These are phyloP conservation scores for Fagopyrum esculentum DNA, from an alignment of 148 eudicot genomes.

Conservation along the genomic window DNA sequence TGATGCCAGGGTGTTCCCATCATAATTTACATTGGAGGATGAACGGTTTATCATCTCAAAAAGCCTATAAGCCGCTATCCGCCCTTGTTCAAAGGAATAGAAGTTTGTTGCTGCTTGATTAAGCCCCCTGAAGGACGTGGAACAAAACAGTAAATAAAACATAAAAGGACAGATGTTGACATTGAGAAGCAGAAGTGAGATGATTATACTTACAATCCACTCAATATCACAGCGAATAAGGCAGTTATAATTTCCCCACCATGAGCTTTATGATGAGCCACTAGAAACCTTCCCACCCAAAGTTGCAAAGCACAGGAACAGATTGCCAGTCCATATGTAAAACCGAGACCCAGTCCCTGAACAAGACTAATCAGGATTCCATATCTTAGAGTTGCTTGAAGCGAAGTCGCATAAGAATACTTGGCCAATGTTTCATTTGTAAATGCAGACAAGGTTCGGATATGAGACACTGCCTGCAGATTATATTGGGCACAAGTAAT, in stretches of 20 bases:
- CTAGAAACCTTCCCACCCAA: conserved; percentile 91
- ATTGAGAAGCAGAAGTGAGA: conserved; percentile 11
- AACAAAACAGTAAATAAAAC: conserved; percentile 13
- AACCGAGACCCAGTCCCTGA: conserved; percentile 98
- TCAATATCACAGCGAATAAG: conserved; percentile 82
- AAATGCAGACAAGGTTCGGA: conserved; percentile 74
- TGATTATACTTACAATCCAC: conserved; percentile 80
- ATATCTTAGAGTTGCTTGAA: conserved; percentile 93
- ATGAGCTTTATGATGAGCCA: conserved; percentile 62
- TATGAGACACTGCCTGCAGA: background rate
- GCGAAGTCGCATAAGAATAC: conserved; percentile 94
- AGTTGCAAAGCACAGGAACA: conserved; percentile 99
- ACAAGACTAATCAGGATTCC: conserved; percentile 98
- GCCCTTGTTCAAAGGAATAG: conserved; percentile 97
- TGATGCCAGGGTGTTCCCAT: conserved; percentile 53
- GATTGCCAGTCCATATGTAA: conserved; percentile 96
- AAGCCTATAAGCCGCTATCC: conserved; percentile 96
- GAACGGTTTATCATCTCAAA: conserved; percentile 98
- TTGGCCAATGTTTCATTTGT: conserved; percentile 97
- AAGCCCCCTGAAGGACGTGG: conserved; percentile 53
- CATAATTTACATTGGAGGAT: conserved; percentile 64
- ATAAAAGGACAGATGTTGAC: background rate
- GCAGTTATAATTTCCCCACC: conserved; percentile 94
- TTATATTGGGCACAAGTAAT: background rate
- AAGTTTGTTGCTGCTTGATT: conserved; percentile 99